These are phyloP conservation scores for Cudoniella acicularis DNA, from an alignment of 495 filamentous ascomycete genomes.

Conservation along the genomic window DNA sequence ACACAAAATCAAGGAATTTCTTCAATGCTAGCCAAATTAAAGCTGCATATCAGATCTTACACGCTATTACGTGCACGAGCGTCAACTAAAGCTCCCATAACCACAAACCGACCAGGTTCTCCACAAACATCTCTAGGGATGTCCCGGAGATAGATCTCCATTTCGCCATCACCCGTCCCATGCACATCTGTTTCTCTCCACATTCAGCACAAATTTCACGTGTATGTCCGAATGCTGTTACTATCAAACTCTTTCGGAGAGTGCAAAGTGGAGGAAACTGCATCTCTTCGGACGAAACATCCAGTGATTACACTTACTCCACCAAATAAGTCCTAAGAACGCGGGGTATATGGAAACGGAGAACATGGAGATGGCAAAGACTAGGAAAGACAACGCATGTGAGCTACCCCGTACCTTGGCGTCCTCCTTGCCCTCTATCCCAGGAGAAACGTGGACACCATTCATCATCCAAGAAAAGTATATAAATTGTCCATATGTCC, in stretches of 20 bases:
- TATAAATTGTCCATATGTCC: background rate
- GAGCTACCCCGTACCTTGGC: background rate
- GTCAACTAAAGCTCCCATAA: too few species aligned
- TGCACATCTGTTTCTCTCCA: background rate
- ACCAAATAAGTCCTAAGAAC: background rate
- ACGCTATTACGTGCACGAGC: too few species aligned
- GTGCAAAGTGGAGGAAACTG: background rate
- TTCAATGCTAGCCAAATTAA: too few species aligned
- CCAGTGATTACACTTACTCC: too few species aligned
- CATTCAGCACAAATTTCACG: background rate
- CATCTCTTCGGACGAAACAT: background rate
- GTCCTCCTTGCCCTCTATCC: background rate
- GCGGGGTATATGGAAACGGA: background rate
- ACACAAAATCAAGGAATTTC: too few species aligned
- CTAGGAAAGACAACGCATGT: background rate
- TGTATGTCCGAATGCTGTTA: background rate
- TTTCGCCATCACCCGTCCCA: constrained; percentile 1
- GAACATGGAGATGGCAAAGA: too few species aligned
- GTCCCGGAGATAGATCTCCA: constrained; percentile 1
- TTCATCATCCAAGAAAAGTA: background rate
- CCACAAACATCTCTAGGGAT: background rate
- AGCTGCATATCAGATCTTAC: too few species aligned
- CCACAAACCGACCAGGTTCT: background rate
- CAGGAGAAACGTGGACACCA: background rate
- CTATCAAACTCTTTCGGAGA: background rate